phyloP scores from a whole-genome alignment of 1,139 yeast genomes.

The Suhomyces atakaporum region DNA sequence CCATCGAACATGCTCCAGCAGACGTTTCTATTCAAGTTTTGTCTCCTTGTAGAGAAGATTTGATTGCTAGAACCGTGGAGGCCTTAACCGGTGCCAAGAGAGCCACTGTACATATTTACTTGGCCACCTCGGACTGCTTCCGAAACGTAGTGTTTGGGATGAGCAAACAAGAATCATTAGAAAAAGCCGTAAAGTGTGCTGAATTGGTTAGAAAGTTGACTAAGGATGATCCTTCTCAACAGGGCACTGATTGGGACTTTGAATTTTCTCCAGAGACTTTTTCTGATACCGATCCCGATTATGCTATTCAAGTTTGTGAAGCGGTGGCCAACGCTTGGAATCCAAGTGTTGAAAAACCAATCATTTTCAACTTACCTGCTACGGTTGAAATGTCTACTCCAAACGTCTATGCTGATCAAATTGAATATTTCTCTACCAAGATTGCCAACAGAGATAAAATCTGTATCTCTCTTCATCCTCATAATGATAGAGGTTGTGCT shows the following conservation, averaged over 20 bases:
- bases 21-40: slow-evolving; percentile 92
- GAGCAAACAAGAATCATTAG: slow-evolving; percentile 75
- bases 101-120: slow-evolving; percentile 87
- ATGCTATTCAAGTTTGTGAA: slow-evolving; percentile 83
- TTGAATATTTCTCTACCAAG: slow-evolving; percentile 81
- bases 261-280: slow-evolving; percentile 97
- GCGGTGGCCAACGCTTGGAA: slow-evolving; percentile 96
- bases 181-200: slow-evolving; percentile 81
- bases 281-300: slow-evolving; percentile 84
- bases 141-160: slow-evolving; percentile 89
- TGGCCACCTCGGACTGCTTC: slow-evolving; percentile 90
- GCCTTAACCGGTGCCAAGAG: slow-evolving; percentile 84
- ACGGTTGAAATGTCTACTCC: slow-evolving; percentile 97
- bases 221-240: slow-evolving; percentile 78
- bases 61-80: slow-evolving; percentile 87
- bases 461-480: slow-evolving; percentile 90
- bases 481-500: slow-evolving; percentile 96
- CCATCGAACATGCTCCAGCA: slow-evolving; percentile 89
- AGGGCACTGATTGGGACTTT: slow-evolving; percentile 79
- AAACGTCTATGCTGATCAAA: slow-evolving; percentile 93
- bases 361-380: slow-evolving; percentile 94
- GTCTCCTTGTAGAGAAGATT: slow-evolving; percentile 89
- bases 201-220: slow-evolving; percentile 79
- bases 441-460: slow-evolving; percentile 83
- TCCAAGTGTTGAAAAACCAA: slow-evolving; percentile 79